Conservation (phyloP, 2,329 filamentous ascomycete species). For the Fusarium newnesense region DNA sequence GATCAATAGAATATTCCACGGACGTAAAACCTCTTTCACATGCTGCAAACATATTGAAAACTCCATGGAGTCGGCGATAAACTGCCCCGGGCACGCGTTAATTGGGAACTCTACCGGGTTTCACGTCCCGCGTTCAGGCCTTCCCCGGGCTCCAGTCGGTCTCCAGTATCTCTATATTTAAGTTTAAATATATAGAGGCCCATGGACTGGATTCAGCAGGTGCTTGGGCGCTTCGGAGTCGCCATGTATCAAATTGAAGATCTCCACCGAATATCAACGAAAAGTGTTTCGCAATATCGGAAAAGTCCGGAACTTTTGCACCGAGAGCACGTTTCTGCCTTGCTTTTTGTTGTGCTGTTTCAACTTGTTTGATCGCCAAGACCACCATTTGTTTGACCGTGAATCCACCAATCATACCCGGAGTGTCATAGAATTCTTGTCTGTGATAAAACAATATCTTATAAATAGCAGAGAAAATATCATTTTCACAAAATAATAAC, state of each 20-base stretch:
- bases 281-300: background rate
- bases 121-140: background rate
- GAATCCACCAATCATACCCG: background rate
- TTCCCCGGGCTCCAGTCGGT: background rate
- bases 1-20: background rate
- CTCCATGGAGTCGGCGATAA: background rate
- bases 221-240: background rate
- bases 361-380: background rate
- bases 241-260: background rate
- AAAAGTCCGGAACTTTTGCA: background rate
- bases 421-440: background rate
- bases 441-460: background rate
- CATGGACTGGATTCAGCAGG: background rate
- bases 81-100: background rate
- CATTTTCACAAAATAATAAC: background rate
- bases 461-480: background rate
- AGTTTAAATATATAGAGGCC: background rate
- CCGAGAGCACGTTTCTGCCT: background rate
- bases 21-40: background rate
- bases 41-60: background rate
- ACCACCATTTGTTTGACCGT: background rate
- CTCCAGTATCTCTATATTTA: background rate
- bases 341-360: background rate
- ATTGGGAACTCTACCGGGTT: background rate
- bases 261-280: background rate